phyloP scores from a whole-genome alignment of 139 green algal genomes.

The Tetratostichococcus sp. region DNA sequence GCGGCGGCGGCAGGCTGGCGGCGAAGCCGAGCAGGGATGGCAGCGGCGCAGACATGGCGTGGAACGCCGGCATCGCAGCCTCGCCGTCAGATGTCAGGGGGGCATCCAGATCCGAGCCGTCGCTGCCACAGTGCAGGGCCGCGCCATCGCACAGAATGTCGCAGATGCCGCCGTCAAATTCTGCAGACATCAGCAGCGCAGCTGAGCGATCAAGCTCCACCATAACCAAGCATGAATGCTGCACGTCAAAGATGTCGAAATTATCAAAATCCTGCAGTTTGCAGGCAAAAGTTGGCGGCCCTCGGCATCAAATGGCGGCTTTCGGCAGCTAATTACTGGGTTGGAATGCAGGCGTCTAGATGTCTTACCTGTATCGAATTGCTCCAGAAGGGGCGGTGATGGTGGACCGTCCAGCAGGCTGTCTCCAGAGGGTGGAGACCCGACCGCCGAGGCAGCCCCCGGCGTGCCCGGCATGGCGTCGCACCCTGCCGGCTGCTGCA shows the following conservation, averaged over 20 bases:
- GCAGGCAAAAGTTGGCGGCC: too few species aligned
- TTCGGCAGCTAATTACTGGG: too few species aligned
- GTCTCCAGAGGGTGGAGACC: background rate
- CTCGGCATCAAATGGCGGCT: too few species aligned
- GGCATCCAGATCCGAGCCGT: background rate
- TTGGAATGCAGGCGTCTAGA: too few species aligned
- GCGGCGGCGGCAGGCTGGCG: too few species aligned
- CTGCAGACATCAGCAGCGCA: background rate
- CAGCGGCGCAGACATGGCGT: background rate
- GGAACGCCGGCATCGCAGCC: background rate
- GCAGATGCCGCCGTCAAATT: background rate
- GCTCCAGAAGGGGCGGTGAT: background rate
- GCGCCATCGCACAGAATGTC: background rate
- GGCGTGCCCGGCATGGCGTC: background rate
- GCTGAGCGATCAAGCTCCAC: too few species aligned
- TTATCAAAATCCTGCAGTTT: too few species aligned
- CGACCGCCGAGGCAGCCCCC: too few species aligned
- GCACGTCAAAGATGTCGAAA: too few species aligned
- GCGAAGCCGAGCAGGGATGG: background rate
- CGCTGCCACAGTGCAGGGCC: background rate
- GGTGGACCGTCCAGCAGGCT: background rate
- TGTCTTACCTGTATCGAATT: background rate
- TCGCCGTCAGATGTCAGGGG: background rate
- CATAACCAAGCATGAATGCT: too few species aligned
- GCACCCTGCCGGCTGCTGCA: too few species aligned